Percentiles rank a stretch among this genome's conserved stretches.
Evolutionary conservation across 2,329 filamentous ascomycete genomes (phyloP).

Genomic region (Calycina herbarum): DNA sequence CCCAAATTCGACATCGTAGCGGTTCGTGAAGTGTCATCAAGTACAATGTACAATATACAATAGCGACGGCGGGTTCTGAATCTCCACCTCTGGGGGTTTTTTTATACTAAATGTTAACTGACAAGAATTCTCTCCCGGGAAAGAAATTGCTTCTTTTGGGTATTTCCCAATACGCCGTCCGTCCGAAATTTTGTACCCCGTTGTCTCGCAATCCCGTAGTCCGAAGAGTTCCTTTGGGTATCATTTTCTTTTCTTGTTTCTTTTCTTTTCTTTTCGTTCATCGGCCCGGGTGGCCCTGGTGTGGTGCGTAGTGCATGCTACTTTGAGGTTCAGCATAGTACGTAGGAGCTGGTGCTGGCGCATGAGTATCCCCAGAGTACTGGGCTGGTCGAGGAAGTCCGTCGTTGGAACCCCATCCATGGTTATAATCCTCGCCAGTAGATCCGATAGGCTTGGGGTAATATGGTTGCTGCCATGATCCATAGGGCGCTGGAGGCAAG

Average conservation of each 20-base stretch:
- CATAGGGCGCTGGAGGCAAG: conserved; percentile 26
- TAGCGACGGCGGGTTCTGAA: background rate
- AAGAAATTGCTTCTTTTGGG: background rate
- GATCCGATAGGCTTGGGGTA: conserved; percentile 32
- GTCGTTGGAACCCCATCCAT: conserved; percentile 27
- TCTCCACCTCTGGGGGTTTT: background rate
- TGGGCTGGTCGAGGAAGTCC: conserved; percentile 23
- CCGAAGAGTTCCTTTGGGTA: background rate
- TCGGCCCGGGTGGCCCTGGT: conserved; percentile 24
- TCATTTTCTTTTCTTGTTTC: background rate
- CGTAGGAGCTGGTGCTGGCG: conserved; percentile 15
- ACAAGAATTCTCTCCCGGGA: background rate
- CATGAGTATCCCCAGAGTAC: conserved; percentile 23
- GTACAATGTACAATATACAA: conserved; percentile 19
- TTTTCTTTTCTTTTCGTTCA: conserved; percentile 14
- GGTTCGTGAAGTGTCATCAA: conserved; percentile 18
- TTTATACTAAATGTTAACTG: background rate
- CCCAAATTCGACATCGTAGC: background rate
- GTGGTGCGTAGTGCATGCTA: conserved; percentile 32
- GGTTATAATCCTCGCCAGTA: conserved; percentile 29
- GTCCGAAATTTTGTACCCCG: background rate
- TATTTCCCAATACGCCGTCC: background rate
- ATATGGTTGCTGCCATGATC: conserved; percentile 34
- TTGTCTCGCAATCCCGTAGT: background rate
- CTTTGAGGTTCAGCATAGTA: conserved; percentile 31